phyloP scores from a whole-genome alignment of 139 green algal species.

The Tetratostichococcus sp. region DNA sequence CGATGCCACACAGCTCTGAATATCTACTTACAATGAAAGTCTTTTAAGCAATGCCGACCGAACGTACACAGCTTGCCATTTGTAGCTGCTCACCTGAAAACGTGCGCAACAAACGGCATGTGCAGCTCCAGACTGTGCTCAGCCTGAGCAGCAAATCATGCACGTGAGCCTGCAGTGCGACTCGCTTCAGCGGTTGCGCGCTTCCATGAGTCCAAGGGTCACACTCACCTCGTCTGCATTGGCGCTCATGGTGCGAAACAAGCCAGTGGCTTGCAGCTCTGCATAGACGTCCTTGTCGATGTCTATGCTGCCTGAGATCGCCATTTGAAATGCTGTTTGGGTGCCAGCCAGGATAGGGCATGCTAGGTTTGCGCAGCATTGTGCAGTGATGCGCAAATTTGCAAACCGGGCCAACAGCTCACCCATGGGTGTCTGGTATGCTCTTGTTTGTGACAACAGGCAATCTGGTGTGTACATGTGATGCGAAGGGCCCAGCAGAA shows the following conservation, averaged over 20 bases:
- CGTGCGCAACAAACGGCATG: slow-evolving; percentile 78
- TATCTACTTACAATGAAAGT: not conserved
- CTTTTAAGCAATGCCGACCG: not conserved
- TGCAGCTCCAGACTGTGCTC: slow-evolving; percentile 97
- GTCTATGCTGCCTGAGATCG: slow-evolving; percentile 42
- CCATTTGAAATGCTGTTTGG: too few relatives aligned
- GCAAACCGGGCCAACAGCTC: too few relatives aligned
- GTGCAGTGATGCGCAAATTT: too few relatives aligned
- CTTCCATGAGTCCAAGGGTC: too few relatives aligned
- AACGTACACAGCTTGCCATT: too few relatives aligned
- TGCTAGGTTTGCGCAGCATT: too few relatives aligned
- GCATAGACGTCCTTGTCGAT: slow-evolving; percentile 78
- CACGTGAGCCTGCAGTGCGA: not conserved
- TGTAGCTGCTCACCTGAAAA: slow-evolving; percentile 45
- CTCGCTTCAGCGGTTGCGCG: not conserved
- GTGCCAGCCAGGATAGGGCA: not conserved
- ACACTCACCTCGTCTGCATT: slow-evolving; percentile 80
- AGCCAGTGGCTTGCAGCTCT: slow-evolving; percentile 63
- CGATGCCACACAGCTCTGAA: too few relatives aligned
- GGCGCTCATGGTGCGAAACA: slow-evolving; percentile 73
- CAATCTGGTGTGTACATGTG: slow-evolving; percentile 79
- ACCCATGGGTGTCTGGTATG: slow-evolving; percentile 86
- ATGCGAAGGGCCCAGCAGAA: slow-evolving; percentile 88
- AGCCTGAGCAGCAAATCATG: slow-evolving; percentile 48
- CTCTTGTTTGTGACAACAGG: slow-evolving; percentile 49